These are phyloP conservation scores for Crucibulum laeve DNA, from an alignment of 768 basidiomycete species.

Conservation along the genomic window DNA sequence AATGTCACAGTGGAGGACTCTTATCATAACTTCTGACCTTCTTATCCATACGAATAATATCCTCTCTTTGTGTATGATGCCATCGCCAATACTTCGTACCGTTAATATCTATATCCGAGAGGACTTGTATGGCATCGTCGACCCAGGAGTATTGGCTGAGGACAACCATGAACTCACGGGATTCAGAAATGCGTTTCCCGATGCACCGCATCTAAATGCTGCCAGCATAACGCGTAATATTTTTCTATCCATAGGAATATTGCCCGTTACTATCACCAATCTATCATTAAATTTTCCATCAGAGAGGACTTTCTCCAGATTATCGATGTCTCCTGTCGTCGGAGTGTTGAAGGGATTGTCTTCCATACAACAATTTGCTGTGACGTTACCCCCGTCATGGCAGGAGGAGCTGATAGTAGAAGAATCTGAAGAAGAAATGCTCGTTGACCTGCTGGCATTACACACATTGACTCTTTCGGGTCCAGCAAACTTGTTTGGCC, in stretches of 20 bases:
- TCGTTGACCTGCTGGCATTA: conserved; percentile 18
- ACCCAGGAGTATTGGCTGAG: conserved; percentile 9
- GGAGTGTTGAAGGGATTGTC: conserved; percentile 32
- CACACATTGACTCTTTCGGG: conserved; percentile 23
- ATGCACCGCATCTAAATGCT: conserved; percentile 28
- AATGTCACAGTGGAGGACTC: conserved; percentile 37
- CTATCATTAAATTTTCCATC: conserved; percentile 28
- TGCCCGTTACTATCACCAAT: conserved; percentile 28
- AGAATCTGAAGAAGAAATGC: conserved; percentile 11
- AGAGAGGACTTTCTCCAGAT: conserved; percentile 9
- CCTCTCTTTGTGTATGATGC: conserved; percentile 27
- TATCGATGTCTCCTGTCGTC: conserved; percentile 19
- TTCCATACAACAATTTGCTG: conserved; percentile 32
- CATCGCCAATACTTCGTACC: conserved; percentile 30
- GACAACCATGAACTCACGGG: conserved; percentile 17
- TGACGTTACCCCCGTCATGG: conserved; percentile 27
- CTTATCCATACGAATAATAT: conserved; percentile 34
- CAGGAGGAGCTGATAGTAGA: conserved; percentile 19
- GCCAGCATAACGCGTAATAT: conserved; percentile 28
- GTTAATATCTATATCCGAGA: conserved; percentile 24
- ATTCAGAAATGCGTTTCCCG: conserved; percentile 22
- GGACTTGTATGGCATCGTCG: conserved; percentile 17
- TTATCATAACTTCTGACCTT: conserved; percentile 34
- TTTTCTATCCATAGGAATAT: conserved; percentile 24
- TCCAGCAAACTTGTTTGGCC: conserved; percentile 20